Base-by-base conservation (phyloP, 2,329 filamentous ascomycete genomes). In the Aspergillus neotritici region DNA sequence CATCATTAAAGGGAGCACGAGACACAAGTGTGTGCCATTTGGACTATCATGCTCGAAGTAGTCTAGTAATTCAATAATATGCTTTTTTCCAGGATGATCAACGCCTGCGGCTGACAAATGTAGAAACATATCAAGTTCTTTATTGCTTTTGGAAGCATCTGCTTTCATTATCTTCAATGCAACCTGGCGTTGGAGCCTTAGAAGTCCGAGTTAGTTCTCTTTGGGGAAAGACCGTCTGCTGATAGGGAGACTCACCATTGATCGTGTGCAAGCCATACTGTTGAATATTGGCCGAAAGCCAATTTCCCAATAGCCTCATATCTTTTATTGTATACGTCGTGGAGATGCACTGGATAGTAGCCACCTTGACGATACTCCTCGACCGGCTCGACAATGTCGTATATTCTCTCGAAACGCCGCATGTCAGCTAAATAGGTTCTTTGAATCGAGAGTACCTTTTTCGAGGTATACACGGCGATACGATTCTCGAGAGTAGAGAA, bases 131-230 rank as follows among this genome's bases (percentile, higher is more conserved):
- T 46, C 36, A 46, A 51, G 49, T 31, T 61, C 57, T 34, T 31
- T 35, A 30, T 48, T 57, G 4, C 47, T 37, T 30, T 38, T 45
- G 14, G 53, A 60, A 14, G 34, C 37, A 38, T 52, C 41, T 15
- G 57, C 53, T 44, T 57, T 58, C 9, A 60, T 46, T 33, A 59
- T 53, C 33, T 57, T 60, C 34, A 60, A 41, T 7, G 49, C 49
- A 12, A 59, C 54, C 3, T 56, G 25, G 37, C 12, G 46, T 25
- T 53, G 31, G 31, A 47, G 33, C 30, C 52, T 58, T 32, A 40
- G 41, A 41, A n/a, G n/a, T n/a, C n/a, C 40, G 16, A 36, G 14
- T 38, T 44, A 46, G 16, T 47, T 21, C 31, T 25, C 6, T n/a
- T 41, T 44, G 21, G 30, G 35, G 39, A 38, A 39, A 40, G 37